These are phyloP conservation scores for Mallotus nudiflorus DNA, from an alignment of 345 rosid species.

Conservation along the genomic window DNA sequence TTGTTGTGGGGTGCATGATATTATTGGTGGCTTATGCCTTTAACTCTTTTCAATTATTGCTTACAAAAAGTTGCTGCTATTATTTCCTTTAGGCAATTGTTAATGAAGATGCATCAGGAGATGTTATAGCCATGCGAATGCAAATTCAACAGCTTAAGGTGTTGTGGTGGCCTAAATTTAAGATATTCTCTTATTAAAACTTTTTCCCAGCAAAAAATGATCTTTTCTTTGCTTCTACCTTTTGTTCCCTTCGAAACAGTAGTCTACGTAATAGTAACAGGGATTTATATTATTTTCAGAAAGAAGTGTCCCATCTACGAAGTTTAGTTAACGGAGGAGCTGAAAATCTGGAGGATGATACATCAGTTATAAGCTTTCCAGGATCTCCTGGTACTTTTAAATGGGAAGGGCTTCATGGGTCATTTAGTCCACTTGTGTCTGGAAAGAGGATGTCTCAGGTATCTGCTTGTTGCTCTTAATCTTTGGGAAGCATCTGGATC, in stretches of 20 bases:
- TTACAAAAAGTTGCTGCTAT: conserved; percentile 13
- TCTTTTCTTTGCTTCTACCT: neutral
- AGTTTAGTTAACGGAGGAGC: conserved; percentile 52
- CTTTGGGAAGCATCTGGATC: neutral
- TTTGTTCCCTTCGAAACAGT: neutral
- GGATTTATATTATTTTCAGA: conserved; percentile 44
- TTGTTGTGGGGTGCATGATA: neutral
- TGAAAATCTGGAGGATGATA: conserved; percentile 57
- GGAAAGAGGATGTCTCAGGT: conserved; percentile 65
- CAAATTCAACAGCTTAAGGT: conserved; percentile 98
- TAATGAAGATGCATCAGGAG: conserved; percentile 98
- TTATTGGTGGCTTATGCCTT: neutral
- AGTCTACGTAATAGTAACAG: neutral
- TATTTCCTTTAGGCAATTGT: conserved; percentile 66
- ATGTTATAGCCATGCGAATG: conserved; percentile 86
- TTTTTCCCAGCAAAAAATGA: neutral
- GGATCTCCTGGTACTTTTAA: conserved; percentile 73
- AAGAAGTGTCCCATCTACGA: conserved; percentile 72
- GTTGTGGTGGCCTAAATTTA: conserved; percentile 11
- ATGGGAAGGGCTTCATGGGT: conserved; percentile 74
- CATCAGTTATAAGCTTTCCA: conserved; percentile 44
- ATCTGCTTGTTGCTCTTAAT: neutral
- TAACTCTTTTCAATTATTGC: neutral
- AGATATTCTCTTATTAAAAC: neutral
- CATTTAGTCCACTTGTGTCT: conserved; percentile 70